Base-by-base conservation (phyloP, 140 eudicot species). In the Stevia rebaudiana region DNA sequence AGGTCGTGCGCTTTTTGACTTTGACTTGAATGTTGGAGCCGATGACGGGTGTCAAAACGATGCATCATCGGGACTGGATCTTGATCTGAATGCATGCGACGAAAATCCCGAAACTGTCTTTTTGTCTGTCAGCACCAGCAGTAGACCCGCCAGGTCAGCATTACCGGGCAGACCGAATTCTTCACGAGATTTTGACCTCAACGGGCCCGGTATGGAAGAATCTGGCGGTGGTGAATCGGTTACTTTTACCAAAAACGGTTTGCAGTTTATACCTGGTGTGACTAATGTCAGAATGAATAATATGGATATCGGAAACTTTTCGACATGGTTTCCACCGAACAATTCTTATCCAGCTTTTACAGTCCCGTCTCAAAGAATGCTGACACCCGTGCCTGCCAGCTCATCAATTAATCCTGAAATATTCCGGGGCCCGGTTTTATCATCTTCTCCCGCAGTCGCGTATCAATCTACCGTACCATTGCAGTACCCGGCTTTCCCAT, bases 371-470 rank as follows among this genome's bases (percentile, higher is more conserved):
- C 85, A 71, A 41, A 68, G 95, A 48, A 68, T 82, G 57, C 22
- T 81, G 69, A 76, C 76, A 19, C 87, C 77, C 0, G 64, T 70
- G 31, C 22, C 74, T 18, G 72, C 84, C 9, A 42, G 63, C 61
- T 39, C 84, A 41, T 80, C 90, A 0, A 79, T 78, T 40, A 54
- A 70, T 74, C 80, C 82, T 8, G 95, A 86, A 50, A 53, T 73
- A 11, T 86, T 69, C 49, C 53, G 90, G 65, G 85, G 78, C 4
- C 77, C 89, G 3, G 94, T 87, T n/a, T 70, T 84, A 67, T 77
- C 94, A 46, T 87, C 95, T 4, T 79, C 98, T 30, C 96, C 98
- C 1, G 96, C 98, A 10, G 78, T 88, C 24, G 69, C 88, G 7
- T 82, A 73, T 65, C 72, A 68, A 4, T 57, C 83, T 41, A 62